Base-by-base conservation (phyloP, 2,329 filamentous ascomycete species). In the Byssoonygena ceratinophila region DNA sequence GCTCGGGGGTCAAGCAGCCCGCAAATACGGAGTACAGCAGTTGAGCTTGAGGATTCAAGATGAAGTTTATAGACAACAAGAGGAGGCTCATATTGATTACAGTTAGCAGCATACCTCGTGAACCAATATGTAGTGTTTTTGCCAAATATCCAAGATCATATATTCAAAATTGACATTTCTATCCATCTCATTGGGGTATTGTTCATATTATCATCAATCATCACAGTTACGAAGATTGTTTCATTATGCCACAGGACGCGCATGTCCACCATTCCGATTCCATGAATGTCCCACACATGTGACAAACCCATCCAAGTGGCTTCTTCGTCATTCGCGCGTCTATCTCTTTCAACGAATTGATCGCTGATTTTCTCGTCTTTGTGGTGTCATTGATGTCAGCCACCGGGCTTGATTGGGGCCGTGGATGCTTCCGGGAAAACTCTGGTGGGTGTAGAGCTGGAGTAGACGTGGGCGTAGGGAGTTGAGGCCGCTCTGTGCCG, bases 261-360 rank as follows among this genome's bases (percentile, higher is more conserved):
- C 80, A 83, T 3, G 78, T 82, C 80, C 79, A 83, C 79, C 79
- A 83, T 59, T 79, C 68, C 18, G 72, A 74, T 63, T 83, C 80
- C 78, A 82, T 83, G 55, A 80, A 83, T 0, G 75, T 74, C 4
- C 78, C 77, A 55, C 81, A 84, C 4, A 68, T 65, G 48, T 69
- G 59, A 62, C 81, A 84, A 51, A 75, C 69, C 81, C 81, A 83
- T 1, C 79, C 80, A 18, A 81, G 59, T 1, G 75, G 73, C 43
- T 74, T 66, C 36, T 69, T 70, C 18, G 67, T 68, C n/a, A 66
- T 65, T 22, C 70, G 70, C 20, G 68, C 66, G 34, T 75, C 66
- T 25, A 72, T 59, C 4, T 60, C 59, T 12, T 64, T 60, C 2
- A 73, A 60, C 0, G 63, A 60, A 51, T 73, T 72, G 2, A 70